Conservation (phyloP, 495 filamentous ascomycete genomes). For the Penicillium subrubescens region DNA sequence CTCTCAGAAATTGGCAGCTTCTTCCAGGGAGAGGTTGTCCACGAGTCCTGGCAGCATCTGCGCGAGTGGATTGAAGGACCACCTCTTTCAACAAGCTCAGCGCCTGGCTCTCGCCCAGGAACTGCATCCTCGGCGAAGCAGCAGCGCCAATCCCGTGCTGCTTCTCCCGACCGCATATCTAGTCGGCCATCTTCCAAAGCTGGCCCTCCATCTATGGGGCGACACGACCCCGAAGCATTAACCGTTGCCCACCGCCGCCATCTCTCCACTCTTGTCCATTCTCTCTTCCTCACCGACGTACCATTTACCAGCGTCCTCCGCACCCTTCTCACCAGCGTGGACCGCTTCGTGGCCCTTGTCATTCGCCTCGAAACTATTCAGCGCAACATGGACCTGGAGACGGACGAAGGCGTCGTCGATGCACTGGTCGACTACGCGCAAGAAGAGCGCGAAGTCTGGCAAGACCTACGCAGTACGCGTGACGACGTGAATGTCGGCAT, state of each 20-base stretch:
- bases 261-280: conserved; percentile 63
- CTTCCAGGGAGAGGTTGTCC: conserved; percentile 86
- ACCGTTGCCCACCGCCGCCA: conserved; percentile 77
- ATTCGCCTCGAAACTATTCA: conserved; percentile 72
- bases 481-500: conserved; percentile 54
- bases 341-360: conserved; percentile 75
- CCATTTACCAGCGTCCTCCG: conserved; percentile 73
- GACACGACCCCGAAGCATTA: conserved; percentile 81
- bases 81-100: conserved; percentile 16
- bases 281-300: conserved; percentile 69
- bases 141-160: conserved; percentile 5
- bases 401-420: conserved; percentile 77
- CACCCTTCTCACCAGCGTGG: conserved; percentile 67
- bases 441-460: conserved; percentile 66
- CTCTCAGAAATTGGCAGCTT: conserved; percentile 82
- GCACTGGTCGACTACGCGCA: conserved; percentile 66
- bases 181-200: conserved; percentile 17
- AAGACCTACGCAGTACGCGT: conserved; percentile 50
- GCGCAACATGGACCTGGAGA: conserved; percentile 71
- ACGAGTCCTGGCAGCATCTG: conserved; percentile 70
- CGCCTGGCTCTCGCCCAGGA: conserved; percentile 40
- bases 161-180: conserved; percentile 5
- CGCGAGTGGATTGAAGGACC: conserved; percentile 57
- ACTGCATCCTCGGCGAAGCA: conserved; percentile 38
- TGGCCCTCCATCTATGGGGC: conserved; percentile 35